These are phyloP conservation scores for Quercus rubra DNA, from an alignment of 306 rosid genomes.

Conservation along the genomic window DNA sequence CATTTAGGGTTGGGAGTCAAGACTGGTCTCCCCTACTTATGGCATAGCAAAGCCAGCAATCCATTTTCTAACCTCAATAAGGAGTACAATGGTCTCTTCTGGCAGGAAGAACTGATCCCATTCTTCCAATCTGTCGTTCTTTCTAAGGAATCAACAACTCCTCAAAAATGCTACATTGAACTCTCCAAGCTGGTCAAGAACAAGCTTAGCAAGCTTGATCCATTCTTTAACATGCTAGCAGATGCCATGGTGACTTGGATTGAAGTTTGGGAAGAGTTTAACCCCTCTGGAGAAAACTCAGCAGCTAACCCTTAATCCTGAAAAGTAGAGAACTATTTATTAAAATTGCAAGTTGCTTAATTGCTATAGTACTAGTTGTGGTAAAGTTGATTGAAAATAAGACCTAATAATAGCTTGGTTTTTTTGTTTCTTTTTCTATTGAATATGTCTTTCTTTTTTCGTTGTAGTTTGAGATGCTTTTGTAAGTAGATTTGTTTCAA, in stretches of 20 bases:
- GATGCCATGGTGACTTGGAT: conserved; percentile 95
- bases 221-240: conserved; percentile 66
- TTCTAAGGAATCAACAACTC: conserved; percentile 63
- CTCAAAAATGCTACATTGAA: conserved; percentile 76
- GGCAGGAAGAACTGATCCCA: conserved; percentile 91
- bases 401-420: no score
- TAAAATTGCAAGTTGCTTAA: no score
- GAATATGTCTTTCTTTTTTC: no score
- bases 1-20: conserved; percentile 79
- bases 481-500: no score
- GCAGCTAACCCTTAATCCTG: conserved; percentile 30
- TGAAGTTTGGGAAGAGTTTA: conserved; percentile 90
- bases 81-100: conserved; percentile 85
- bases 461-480: no score
- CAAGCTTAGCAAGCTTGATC: conserved; percentile 59
- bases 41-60: conserved; percentile 99
- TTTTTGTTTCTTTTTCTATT: no score
- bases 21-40: conserved; percentile 89
- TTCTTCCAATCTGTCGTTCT: conserved; percentile 68
- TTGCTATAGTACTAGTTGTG: no score
- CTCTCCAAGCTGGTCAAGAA: conserved; percentile 82
- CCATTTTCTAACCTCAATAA: conserved; percentile 85
- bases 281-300: conserved; percentile 34
- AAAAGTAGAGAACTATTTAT: conserved; percentile 25
- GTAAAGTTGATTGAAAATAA: no score